Base-by-base conservation (phyloP, 1,139 yeast genomes). In the Saccharomyces hybrid region DNA sequence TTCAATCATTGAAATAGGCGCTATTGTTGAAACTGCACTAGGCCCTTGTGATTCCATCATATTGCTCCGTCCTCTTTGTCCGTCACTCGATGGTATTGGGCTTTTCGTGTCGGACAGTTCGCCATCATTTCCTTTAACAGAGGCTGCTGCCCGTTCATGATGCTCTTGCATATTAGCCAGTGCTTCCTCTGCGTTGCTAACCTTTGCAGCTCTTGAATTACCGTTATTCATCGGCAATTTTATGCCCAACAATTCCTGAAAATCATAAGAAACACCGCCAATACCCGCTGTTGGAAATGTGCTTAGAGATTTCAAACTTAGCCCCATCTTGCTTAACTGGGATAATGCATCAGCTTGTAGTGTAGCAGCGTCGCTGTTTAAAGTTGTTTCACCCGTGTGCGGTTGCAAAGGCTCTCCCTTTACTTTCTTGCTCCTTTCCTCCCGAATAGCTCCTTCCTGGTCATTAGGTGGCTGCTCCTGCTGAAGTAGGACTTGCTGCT, bases 261-360 rank as follows among this genome's bases (percentile, higher is more conserved):
- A 63, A 54, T 70, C 72, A 53, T 68, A 67, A 2, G 68, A 65
- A 9, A 68, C 66, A 55, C 71, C 71, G 47, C 72, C 72, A 42
- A 68, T 67, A 29, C 71, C 71, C 6, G 71, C 71, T 3, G 71
- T 66, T 25, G 70, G 70, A 47, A 65, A 62, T 52, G 57, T 62
- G 23, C 62, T 66, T 61, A 60, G 54, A 28, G 63, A 60, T 38
- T 58, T 66, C 11, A 65, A 49, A 42, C 61, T 62, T 19, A 63
- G 50, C 29, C 65, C 62, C 44, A 61, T 62, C 49, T 58, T 61
- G 42, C 58, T 60, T 28, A 63, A 56, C 51, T 65, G 63, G 3
- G 61, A 58, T 6, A 61, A 48, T 7, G 63, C 58, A 34, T 64
- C 67, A 29, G 62, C 62, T 46, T 62, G 61, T 27, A 60, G 53